These are phyloP conservation scores for Auriculariales sp. DNA, from an alignment of 768 basidiomycete species.

Conservation along the genomic window DNA sequence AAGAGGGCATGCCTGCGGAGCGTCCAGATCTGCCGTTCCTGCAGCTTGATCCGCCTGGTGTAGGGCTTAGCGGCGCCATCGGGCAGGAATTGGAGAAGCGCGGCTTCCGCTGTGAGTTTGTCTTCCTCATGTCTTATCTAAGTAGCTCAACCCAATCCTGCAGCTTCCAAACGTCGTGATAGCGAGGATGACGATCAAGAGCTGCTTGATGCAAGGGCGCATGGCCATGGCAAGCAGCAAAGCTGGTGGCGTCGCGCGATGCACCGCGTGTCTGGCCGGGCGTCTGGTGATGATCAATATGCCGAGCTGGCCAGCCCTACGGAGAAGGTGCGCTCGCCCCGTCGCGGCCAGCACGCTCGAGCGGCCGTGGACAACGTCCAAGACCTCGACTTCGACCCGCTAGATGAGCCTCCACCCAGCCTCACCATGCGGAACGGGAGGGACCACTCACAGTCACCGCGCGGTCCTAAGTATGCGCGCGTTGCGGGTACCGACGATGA, in stretches of 20 bases:
- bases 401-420: constrained; percentile 26
- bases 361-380: constrained; percentile 8
- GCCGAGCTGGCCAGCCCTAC: constrained; percentile 1
- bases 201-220: constrained; percentile 1
- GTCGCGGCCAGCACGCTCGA: constrained; percentile 8
- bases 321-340: constrained; percentile 10
- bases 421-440: constrained; percentile 11
- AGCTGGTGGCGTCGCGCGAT: constrained; percentile 45
- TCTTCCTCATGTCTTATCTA: constrained; percentile 9
- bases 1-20: background rate
- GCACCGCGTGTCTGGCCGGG: constrained; percentile 28
- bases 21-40: constrained; percentile 34
- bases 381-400: background rate
- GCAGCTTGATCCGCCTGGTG: constrained; percentile 23
- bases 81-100: constrained; percentile 35
- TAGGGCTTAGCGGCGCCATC: constrained; percentile 36
- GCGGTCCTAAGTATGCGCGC: background rate
- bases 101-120: constrained; percentile 24
- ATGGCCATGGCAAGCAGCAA: constrained; percentile 15
- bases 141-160: background rate
- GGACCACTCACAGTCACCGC: constrained; percentile 15
- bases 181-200: constrained; percentile 8
- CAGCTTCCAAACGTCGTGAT: constrained; percentile 6
- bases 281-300: constrained; percentile 16
- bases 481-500: background rate